A percentile compares a stretch with the other conserved stretches of the same genome.
Evolutionary conservation across 192 early-diverging fungal species (phyloP).

Genomic region (Coemansia sp.): DNA sequence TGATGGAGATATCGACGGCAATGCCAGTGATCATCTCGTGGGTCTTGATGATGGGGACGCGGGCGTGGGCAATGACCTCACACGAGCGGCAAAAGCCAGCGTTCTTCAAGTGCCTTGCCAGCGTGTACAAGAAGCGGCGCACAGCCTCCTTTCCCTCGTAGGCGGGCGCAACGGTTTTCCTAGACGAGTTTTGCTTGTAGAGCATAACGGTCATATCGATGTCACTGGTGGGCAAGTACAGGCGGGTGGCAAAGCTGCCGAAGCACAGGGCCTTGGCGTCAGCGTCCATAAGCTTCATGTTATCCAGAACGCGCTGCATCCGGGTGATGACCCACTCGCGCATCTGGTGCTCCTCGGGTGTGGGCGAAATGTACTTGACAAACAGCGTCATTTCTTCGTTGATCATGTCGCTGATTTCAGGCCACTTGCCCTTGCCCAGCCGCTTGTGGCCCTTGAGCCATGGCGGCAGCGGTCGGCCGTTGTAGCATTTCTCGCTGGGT

Average conservation of each 20-base stretch:
- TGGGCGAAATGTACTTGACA: constrained; percentile 79
- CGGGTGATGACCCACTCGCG: constrained; percentile 68
- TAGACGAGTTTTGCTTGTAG: constrained; percentile 12
- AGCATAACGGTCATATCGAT: constrained; percentile 58
- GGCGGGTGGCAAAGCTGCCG: constrained; percentile 84
- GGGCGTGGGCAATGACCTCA: constrained; percentile 64
- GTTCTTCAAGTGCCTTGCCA: constrained; percentile 54
- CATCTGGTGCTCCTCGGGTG: constrained; percentile 74
- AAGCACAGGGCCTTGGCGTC: constrained; percentile 57
- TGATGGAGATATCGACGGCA: constrained; percentile 83
- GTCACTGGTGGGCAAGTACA: constrained; percentile 88
- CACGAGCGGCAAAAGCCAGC: constrained; percentile 48
- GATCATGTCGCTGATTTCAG: constrained; percentile 47
- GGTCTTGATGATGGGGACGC: constrained; percentile 92
- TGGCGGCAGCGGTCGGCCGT: constrained; percentile 43
- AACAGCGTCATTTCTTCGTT: constrained; percentile 74
- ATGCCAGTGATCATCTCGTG: constrained; percentile 70
- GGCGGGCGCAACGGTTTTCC: background rate
- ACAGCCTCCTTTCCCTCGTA: constrained; percentile 32
- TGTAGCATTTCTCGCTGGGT: constrained; percentile 33
- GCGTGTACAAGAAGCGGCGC: constrained; percentile 34
- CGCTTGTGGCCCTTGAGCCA: constrained; percentile 36
- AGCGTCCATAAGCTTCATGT: constrained; percentile 37
- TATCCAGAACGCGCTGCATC: constrained; percentile 51
- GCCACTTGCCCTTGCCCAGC: constrained; percentile 39